Percentiles rank a stretch among this genome's conserved stretches.
Conservation (phyloP, 1,284 basidiomycete genomes). For the Boletus semigastroideus region DNA sequence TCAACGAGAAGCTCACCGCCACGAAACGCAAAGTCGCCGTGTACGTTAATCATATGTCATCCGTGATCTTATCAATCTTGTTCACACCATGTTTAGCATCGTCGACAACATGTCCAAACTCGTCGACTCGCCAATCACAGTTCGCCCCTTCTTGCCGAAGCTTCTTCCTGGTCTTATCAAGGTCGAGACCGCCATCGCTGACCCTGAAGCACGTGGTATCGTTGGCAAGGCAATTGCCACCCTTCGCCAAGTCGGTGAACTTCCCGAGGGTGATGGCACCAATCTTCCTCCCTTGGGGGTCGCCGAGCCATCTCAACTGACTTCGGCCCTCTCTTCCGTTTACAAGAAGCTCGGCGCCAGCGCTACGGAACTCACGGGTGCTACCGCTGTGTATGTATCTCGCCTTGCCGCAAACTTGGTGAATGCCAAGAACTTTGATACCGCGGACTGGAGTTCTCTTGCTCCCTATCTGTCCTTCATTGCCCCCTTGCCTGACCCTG, state of each 20-base stretch:
- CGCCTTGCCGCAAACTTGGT: conserved; percentile 82
- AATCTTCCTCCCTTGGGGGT: conserved; percentile 83
- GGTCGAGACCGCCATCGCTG: conserved; percentile 88
- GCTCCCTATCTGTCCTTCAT: conserved; percentile 76
- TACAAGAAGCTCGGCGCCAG: conserved; percentile 82
- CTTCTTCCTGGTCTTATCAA: conserved; percentile 94
- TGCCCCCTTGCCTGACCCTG: conserved; percentile 63
- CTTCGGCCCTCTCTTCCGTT: conserved; percentile 65
- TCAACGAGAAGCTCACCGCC: conserved; percentile 91
- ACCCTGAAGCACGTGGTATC: conserved; percentile 93
- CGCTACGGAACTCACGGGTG: conserved; percentile 56
- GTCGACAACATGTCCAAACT: conserved; percentile 99
- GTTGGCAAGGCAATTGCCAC: conserved; percentile 88
- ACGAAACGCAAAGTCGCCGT: conserved; percentile 97
- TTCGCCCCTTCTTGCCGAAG: conserved; percentile 95
- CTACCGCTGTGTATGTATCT: conserved; percentile 72
- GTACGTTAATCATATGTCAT: conserved; percentile 43
- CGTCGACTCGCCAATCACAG: conserved; percentile 92
- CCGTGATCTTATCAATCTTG: conserved; percentile 15
- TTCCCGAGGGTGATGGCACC: conserved; percentile 82
- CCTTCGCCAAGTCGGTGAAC: conserved; percentile 89
- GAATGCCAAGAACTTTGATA: conserved; percentile 91
- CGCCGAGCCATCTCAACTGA: conserved; percentile 66
- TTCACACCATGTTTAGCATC: conserved; percentile 53
- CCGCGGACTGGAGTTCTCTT: conserved; percentile 84